A percentile compares a stretch with the other conserved stretches of the same genome.
phyloP scores from a whole-genome alignment of 2,329 filamentous ascomycete species.

The Cryphonectria japonica region DNA sequence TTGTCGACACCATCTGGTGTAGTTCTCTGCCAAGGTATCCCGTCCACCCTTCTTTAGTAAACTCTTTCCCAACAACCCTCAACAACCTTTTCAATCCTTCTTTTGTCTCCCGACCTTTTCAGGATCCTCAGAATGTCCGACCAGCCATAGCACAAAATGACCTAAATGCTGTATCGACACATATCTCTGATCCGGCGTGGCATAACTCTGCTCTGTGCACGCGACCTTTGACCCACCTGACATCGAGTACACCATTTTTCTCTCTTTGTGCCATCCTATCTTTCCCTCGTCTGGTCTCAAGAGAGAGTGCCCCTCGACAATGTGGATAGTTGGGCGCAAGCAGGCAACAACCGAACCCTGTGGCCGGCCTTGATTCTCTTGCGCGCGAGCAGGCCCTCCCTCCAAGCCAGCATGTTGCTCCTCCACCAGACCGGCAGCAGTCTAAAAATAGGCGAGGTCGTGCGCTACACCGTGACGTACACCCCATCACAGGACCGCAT shows the following conservation, averaged over 20 bases:
- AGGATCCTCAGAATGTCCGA: neutral
- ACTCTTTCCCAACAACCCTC: neutral
- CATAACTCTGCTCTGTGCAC: neutral
- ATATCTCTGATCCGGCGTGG: neutral
- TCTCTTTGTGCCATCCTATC: neutral
- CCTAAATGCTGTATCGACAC: neutral
- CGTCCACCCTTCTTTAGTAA: neutral
- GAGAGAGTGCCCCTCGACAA: neutral
- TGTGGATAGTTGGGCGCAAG: neutral
- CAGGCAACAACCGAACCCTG: neutral
- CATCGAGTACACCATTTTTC: neutral
- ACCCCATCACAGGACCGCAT: constrained; percentile 88
- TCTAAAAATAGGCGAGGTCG: constrained; percentile 91
- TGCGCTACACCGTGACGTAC: constrained; percentile 91
- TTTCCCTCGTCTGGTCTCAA: neutral
- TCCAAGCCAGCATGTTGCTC: constrained; percentile 70
- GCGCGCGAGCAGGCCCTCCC: neutral
- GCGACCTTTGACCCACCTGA: neutral
- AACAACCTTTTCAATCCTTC: neutral
- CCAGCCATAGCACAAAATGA: constrained; percentile 4
- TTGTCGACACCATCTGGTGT: neutral
- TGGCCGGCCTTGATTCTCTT: neutral
- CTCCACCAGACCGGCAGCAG: constrained; percentile 82
- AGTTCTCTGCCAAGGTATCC: neutral
- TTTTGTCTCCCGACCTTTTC: too few species aligned